Evolutionary conservation across 495 filamentous ascomycete species (phyloP), one percentile per base, ranked within the genome.

Genomic region (Mytilinidion resinicola): DNA sequence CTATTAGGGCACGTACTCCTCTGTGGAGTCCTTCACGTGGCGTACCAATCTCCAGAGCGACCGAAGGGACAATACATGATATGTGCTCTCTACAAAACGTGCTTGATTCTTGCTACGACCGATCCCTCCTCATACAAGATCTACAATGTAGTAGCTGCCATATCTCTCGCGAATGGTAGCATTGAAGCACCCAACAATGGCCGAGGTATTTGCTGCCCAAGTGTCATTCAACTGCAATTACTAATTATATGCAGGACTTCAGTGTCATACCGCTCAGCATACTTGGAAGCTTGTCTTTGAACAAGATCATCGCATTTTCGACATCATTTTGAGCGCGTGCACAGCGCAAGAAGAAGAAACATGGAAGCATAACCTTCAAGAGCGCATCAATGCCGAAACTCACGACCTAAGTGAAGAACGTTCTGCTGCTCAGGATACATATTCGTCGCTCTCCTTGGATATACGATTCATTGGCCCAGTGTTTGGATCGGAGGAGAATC

Each of bases 271-370:
- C 17, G 90, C 88, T 19, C 82, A 85, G 11, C 89, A 89, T 69
- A 91, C 90, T 1, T 97, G 91, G 92, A 98, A 96, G 69, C 68
- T 96, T n/a, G 76, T 88, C 14, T 96, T 97, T 63, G 86, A 91
- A 63, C 79, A 82, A 42, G 78, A 86, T 44, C 79, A 88, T 59
- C 83, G 85, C 41, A 79, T 88, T 17, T 93, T 86, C 68, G 93
- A 97, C 72, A 67, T 96, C 34, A 84, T 96, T 19, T 76, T 96
- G 66, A 95, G 88, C 65, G 92, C 91, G 39, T 96, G 91, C 61
- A 92, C 89, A 0, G 79, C 83, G 4, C 80, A 77, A 51, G 93
- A 98, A 66, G 89, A 95, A 70, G 75, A 80, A 51, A 78, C 85
- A 59, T 98, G 93, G 93, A 78, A 80, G 51, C 74, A 69, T 21